Conservation (phyloP, 2,329 filamentous ascomycete species). For the Alternaria novae-zelandiae region DNA sequence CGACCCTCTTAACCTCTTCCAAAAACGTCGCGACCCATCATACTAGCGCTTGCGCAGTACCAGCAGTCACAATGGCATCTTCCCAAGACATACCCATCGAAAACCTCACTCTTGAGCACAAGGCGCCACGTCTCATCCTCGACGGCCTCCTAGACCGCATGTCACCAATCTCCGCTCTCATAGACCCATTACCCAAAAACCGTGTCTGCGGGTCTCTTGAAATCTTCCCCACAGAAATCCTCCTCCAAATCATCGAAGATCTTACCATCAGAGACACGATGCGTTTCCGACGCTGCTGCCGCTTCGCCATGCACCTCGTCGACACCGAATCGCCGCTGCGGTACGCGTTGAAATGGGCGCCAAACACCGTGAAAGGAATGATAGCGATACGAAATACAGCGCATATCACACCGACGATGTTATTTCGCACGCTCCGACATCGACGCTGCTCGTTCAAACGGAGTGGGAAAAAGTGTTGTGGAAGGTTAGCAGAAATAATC, state of each 20-base stretch:
- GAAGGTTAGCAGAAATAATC: background rate
- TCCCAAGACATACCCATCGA: background rate
- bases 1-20: background rate
- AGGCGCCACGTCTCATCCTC: background rate
- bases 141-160: background rate
- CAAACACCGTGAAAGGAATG: background rate
- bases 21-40: background rate
- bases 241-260: background rate
- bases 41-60: background rate
- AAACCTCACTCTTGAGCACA: background rate
- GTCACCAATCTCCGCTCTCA: background rate
- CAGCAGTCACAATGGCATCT: background rate
- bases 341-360: background rate
- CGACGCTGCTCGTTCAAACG: background rate
- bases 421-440: background rate
- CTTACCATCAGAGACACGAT: background rate
- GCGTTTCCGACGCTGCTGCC: background rate
- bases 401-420: background rate
- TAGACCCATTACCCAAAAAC: background rate
- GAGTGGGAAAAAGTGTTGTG: background rate
- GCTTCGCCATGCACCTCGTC: background rate
- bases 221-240: background rate
- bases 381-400: background rate
- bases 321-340: background rate
- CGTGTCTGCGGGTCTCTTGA: background rate